phyloP scores from a whole-genome alignment of 352 stramenopile genomes.

The Thalassiosira exigua region DNA sequence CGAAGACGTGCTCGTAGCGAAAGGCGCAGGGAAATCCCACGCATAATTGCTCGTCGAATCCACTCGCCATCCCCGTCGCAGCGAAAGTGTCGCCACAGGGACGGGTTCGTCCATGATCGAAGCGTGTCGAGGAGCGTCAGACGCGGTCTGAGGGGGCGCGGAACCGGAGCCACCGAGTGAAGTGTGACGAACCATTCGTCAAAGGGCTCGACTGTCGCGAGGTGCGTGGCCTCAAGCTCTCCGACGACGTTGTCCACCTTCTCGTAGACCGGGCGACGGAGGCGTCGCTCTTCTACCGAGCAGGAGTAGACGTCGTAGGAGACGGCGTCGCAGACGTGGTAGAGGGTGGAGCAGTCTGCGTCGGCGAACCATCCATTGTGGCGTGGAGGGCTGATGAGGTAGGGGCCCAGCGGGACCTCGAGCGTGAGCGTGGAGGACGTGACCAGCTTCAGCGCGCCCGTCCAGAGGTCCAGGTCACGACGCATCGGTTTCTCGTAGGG shows the following conservation, averaged over 20 bases:
- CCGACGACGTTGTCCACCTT: neutral
- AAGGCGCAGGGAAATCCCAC: neutral
- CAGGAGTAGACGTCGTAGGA: neutral
- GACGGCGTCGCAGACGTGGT: neutral
- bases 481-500: neutral
- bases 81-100: neutral
- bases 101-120: neutral
- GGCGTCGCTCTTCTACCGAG: neutral
- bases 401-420: neutral
- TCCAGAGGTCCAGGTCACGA: neutral
- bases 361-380: neutral
- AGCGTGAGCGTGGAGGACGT: neutral
- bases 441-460: neutral
- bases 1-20: constrained; percentile 23
- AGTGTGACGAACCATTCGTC: neutral
- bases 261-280: neutral
- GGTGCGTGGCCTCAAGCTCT: neutral
- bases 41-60: neutral
- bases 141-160: neutral
- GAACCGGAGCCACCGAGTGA: neutral
- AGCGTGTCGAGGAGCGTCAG: neutral
- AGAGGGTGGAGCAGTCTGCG: neutral
- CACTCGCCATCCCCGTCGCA: constrained; percentile 5
- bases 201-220: neutral
- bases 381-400: neutral